Conservation (phyloP, 768 basidiomycete species). For the Hydnomerulius pinastri region DNA sequence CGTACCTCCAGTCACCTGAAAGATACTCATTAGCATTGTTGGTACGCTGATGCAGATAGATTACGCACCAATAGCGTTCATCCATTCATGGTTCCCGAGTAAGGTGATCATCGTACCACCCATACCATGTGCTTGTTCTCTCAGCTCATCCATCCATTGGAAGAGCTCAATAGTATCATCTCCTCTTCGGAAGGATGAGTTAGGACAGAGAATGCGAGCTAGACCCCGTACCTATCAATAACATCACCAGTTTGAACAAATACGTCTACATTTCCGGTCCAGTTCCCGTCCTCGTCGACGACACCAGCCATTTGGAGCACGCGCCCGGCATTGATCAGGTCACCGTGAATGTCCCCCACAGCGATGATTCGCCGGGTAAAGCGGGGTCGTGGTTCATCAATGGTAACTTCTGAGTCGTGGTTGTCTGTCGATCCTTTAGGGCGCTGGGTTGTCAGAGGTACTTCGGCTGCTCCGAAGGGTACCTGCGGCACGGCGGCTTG, state of each 20-base stretch:
- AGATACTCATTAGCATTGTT: conserved; percentile 11
- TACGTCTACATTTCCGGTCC: conserved; percentile 81
- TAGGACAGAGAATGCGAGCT: background rate
- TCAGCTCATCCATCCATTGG: conserved; percentile 79
- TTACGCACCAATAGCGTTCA: conserved; percentile 78
- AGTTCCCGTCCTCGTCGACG: conserved; percentile 68
- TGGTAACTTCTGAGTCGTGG: conserved; percentile 10
- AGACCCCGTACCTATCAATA: conserved; percentile 71
- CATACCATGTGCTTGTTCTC: conserved; percentile 64
- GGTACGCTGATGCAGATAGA: conserved; percentile 2
- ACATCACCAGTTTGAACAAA: conserved; percentile 97
- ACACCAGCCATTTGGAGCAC: conserved; percentile 83
- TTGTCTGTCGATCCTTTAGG: conserved; percentile 2
- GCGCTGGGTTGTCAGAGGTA: conserved; percentile 8
- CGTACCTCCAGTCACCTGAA: conserved; percentile 83
- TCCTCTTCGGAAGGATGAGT: conserved; percentile 51
- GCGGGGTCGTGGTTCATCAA: conserved; percentile 29
- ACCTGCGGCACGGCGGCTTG: conserved; percentile 20
- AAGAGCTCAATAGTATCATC: conserved; percentile 90
- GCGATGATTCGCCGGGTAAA: conserved; percentile 67
- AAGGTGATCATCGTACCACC: conserved; percentile 78
- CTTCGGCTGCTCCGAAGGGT: conserved; percentile 23
- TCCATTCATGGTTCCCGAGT: conserved; percentile 95
- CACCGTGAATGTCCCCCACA: conserved; percentile 92
- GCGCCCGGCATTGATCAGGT: conserved; percentile 72